Evolutionary conservation across 2,329 filamentous ascomycete genomes (phyloP), one percentile per base, ranked within the genome.

Genomic region (Fusarium fracticaudum): DNA sequence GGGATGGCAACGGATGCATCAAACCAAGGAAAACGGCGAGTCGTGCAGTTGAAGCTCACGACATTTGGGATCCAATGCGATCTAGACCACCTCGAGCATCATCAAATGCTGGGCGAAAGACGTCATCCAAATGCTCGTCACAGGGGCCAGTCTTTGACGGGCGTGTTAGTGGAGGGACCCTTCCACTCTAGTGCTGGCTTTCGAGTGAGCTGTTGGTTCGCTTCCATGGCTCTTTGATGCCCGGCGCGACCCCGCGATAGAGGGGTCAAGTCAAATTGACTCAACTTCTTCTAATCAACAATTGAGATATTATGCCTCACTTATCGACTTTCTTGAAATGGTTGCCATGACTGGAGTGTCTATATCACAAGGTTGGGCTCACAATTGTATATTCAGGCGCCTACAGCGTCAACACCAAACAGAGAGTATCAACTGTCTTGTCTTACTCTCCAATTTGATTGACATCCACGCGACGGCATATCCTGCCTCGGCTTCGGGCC

Each of bases 241-340:
- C 53, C 33, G 59, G 26, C 44, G 54, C 38, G 65, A 73, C 70
- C 70, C 70, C 70, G 65, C 71, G 70, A 65, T 69, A 40, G 71
- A 73, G 71, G 60, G 71, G 51, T 73, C 35, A 47, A 72, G 51
- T 73, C 35, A 51, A 72, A 57, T 74, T 69, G 71, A 69, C 41
- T 53, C 60, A 64, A 66, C 26, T 50, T 60, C 20, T 50, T 66
- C n/a, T 38, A 43, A 45, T 53, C 37, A 45, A 41, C 60, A 57
- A 66, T 71, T 70, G 66, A 66, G 54, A 66, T 66, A 60, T 70
- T 70, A 66, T 66, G 47, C 60, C 66, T 70, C 67, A 71, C 47
- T 60, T 54, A 45, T 44, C 43, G 37, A 38, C 51, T 69, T 53
- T 15, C 11, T 44, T 31, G 31, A 33, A 31, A 22, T 61, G 47